phyloP scores from a whole-genome alignment of 2,329 filamentous ascomycete species.

The Cucurbitaria berberidis region DNA sequence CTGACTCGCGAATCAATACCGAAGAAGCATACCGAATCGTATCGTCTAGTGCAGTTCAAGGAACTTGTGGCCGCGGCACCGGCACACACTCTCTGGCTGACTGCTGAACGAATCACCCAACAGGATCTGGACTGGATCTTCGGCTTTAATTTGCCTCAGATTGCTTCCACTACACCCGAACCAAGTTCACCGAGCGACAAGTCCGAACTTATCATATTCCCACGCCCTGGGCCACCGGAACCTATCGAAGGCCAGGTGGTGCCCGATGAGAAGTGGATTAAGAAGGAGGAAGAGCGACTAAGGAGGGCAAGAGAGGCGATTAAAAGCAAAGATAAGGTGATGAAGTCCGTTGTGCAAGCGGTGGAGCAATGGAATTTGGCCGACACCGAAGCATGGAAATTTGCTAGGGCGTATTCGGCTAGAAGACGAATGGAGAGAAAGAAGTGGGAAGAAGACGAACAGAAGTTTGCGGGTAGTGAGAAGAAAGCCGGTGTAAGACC shows the following conservation, averaged over 20 bases:
- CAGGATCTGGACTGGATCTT: constrained; percentile 87
- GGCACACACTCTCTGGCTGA: constrained; percentile 78
- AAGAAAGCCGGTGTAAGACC: constrained; percentile 57
- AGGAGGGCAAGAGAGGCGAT: constrained; percentile 56
- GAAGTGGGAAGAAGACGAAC: constrained; percentile 74
- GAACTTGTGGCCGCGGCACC: constrained; percentile 73
- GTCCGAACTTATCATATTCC: constrained; percentile 57
- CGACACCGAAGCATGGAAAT: constrained; percentile 79
- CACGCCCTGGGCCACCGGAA: constrained; percentile 54
- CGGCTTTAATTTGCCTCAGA: constrained; percentile 77
- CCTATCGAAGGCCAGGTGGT: constrained; percentile 58
- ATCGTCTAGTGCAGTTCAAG: constrained; percentile 77
- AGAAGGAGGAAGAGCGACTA: constrained; percentile 63
- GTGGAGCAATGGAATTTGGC: constrained; percentile 64
- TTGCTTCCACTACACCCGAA: constrained; percentile 59
- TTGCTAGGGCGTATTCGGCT: constrained; percentile 71
- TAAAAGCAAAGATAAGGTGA: constrained; percentile 40
- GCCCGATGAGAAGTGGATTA: constrained; percentile 60
- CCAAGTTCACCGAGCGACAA: constrained; percentile 65
- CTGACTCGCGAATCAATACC: constrained; percentile 74
- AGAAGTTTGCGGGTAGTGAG: constrained; percentile 67
- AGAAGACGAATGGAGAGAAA: constrained; percentile 66
- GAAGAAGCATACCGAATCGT: constrained; percentile 65
- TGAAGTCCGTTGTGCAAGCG: constrained; percentile 45
- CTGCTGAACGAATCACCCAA: constrained; percentile 68